These are phyloP conservation scores for Lobosporangium transversale DNA, from an alignment of 192 early-diverging fungal genomes.

Conservation along the genomic window DNA sequence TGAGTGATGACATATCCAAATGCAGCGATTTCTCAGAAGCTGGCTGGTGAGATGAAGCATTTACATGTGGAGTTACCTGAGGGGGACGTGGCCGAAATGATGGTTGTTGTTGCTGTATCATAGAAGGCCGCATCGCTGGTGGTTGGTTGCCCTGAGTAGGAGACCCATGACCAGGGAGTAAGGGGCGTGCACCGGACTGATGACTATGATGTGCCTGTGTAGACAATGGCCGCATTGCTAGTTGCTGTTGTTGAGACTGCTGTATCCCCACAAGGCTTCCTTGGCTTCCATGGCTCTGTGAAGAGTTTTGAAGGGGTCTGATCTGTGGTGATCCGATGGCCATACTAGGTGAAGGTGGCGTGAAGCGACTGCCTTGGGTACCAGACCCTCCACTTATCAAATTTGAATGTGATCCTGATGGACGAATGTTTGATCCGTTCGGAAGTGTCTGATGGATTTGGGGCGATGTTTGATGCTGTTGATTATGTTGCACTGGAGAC, in stretches of 20 bases:
- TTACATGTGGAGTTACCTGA: constrained; percentile 21
- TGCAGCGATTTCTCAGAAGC: background rate
- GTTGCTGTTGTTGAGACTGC: constrained; percentile 18
- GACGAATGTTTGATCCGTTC: constrained; percentile 19
- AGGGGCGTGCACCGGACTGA: constrained; percentile 19
- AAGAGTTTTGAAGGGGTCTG: constrained; percentile 25
- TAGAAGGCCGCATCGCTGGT: constrained; percentile 17
- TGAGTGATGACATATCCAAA: background rate
- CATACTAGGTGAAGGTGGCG: constrained; percentile 27
- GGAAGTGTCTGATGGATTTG: constrained; percentile 7
- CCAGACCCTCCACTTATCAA: constrained; percentile 8
- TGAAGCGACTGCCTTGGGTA: constrained; percentile 16
- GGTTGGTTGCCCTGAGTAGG: constrained; percentile 24
- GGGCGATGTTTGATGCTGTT: constrained; percentile 8
- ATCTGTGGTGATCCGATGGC: constrained; percentile 33
- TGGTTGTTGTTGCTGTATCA: constrained; percentile 27
- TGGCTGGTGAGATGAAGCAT: constrained; percentile 9
- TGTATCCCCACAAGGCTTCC: background rate
- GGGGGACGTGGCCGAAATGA: constrained; percentile 37
- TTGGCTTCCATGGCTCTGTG: constrained; percentile 8
- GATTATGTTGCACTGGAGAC: constrained; percentile 18
- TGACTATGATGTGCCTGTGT: constrained; percentile 33
- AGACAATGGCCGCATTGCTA: constrained; percentile 12
- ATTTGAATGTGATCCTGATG: constrained; percentile 33
- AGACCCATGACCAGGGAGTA: constrained; percentile 18